Base-by-base conservation (phyloP, 139 green algal species). In the Picochlorum costavermella region DNA sequence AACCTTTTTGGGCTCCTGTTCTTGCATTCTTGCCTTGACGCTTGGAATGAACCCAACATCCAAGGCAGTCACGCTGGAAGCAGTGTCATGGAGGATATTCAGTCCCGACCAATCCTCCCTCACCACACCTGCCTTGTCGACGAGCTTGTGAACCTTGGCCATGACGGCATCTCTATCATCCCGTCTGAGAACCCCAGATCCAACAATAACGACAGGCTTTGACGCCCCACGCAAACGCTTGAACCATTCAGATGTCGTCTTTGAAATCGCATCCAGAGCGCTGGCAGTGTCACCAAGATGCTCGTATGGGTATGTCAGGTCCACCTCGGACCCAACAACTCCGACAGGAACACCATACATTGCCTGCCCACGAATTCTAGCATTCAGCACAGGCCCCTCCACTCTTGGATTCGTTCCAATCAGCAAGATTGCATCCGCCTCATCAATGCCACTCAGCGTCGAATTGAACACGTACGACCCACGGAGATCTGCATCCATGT, bases 331-430 rank as follows among this genome's bases (percentile, higher is more conserved):
- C 14, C 62, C 62, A 12, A 63, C n/a, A 11, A 49, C 14, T 6
- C 44, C 11, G 25, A 85, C 67, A 56, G 69, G 63, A 13, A 71
- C 59, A 12, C 84, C 82, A 48, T 85, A 73, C 44, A 86, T 49
- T 37, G 67, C 69, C 25, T 73, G 78, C 65, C 91, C 90, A 36
- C 91, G 78, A 25, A 98, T 65, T 44, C 91, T 78, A 2, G 86
- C 85, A 74, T 99, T 99, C 68, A 95, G 89, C 37, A 99, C 91
- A 2, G 94, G 92, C 13, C 82, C 84, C 80, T 99, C 94, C 28
- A 78, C 45, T n/a, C 94, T 81, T 12, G 88, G 89, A 78, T 99
- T 96, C 64, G 80, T 88, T 37, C 94, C 94, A 3, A 98, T 79
- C 23, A 98, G 75, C 65, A 98, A 75, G 17, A 95, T 79, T 48